These are phyloP conservation scores for Trypanosoma cruzi DNA, from an alignment of 208 protist species.

Conservation along the genomic window DNA sequence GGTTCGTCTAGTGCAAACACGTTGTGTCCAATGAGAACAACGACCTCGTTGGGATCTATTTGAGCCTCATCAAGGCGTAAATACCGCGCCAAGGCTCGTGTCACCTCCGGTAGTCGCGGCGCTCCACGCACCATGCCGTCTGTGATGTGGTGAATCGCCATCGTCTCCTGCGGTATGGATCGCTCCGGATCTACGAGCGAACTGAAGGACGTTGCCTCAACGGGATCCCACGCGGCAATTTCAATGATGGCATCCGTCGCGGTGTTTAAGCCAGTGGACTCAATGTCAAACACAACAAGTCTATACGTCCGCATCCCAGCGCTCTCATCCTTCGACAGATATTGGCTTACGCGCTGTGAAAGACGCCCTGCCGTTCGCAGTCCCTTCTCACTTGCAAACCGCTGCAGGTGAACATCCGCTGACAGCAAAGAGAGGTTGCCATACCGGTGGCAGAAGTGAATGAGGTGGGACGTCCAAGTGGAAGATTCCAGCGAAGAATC, in stretches of 20 bases:
- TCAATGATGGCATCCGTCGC: slow-evolving; percentile 84
- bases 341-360: slow-evolving; percentile 35
- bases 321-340: slow-evolving; percentile 34
- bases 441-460: slow-evolving; percentile 77
- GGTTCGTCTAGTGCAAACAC: slow-evolving; percentile 87
- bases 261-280: slow-evolving; percentile 87
- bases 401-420: slow-evolving; percentile 73
- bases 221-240: slow-evolving; percentile 81
- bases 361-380: slow-evolving; percentile 37
- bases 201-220: slow-evolving; percentile 74
- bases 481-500: slow-evolving; percentile 28
- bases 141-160: slow-evolving; percentile 86
- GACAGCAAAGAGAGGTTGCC: slow-evolving; percentile 49
- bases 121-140: slow-evolving; percentile 66
- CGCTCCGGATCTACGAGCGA: slow-evolving; percentile 78
- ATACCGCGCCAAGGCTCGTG: slow-evolving; percentile 54
- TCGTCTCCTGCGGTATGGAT: slow-evolving; percentile 60
- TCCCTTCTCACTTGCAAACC: slow-evolving; percentile 58
- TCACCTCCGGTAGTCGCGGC: slow-evolving; percentile 59
- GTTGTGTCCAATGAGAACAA: slow-evolving; percentile 85
- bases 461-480: slow-evolving; percentile 72
- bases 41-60: slow-evolving; percentile 51
- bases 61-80: slow-evolving; percentile 56
- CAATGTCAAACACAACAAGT: slow-evolving; percentile 83
- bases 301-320: slow-evolving; percentile 40